Evolutionary conservation across 2,329 filamentous ascomycete genomes (phyloP), one percentile per base, ranked within the genome.

Genomic region (Colletotrichum abscissum): DNA sequence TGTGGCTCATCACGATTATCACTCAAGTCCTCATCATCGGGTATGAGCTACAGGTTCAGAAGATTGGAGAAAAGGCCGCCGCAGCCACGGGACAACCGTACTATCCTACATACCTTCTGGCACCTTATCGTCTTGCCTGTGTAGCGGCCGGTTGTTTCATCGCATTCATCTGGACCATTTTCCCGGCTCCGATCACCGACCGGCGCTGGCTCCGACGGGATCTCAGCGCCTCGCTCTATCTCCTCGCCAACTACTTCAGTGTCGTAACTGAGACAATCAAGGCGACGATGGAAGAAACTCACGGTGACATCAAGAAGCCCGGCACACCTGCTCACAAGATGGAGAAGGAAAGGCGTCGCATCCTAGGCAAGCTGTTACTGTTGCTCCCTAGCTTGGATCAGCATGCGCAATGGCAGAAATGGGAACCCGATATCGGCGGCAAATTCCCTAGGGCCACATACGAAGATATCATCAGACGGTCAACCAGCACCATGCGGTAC

Each of bases 131-230:
- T 6, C 84, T 96, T 0, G 92, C 91, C 1, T 89, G 88, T 1
- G 92, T 95, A 0, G 85, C 87, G 0, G 92, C 86, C 1, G 93
- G 93, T 63, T 88, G 93, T 42, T 86, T 90, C 0, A 89, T 95
- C 1, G 92, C 92, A 3, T 95, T 94, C 79, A 86, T 95, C 77
- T 95, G 92, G 92, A 95, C 93, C 0, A 88, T 94, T 69, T 94
- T 95, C 78, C 93, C 93, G 0, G 93, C 89, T 75, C 92, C 93
- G 0, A 87, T 94, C 58, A 92, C 92, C 0, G 93, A 95, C 76
- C 91, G 93, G 69, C 91, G 90, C 2, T 90, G 90, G 77, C 85
- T 95, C 5, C 88, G 93, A 6, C 90, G 90, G 75, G 92, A 92
- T 74, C 84, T 95, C 0, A 92, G 92, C 3, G 89, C 89, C 0